A percentile compares a stretch with the other conserved stretches of the same genome.
phyloP scores from a whole-genome alignment of 441 rosid genomes.

The Eruca vesicaria region DNA sequence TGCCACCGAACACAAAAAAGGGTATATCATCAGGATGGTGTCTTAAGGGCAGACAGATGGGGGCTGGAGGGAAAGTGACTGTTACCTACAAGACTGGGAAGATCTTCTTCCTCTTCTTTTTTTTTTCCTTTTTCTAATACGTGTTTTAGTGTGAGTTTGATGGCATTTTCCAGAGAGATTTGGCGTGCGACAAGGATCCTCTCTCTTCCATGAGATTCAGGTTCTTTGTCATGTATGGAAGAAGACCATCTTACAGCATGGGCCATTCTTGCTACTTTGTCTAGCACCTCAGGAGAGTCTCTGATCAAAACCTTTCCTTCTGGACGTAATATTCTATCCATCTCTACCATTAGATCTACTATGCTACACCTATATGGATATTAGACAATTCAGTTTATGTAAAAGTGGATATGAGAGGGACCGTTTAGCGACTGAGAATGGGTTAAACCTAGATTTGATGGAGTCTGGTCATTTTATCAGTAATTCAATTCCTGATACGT shows the following conservation, averaged over 20 bases:
- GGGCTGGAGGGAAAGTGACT: conserved; percentile 23
- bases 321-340: conserved; percentile 91
- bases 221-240: conserved; percentile 70
- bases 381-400: conserved; percentile 8
- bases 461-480: conserved; percentile 54
- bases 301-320: conserved; percentile 79
- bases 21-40: conserved; percentile 19
- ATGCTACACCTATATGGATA: conserved; percentile 71
- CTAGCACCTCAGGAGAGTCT: conserved; percentile 85
- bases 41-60: conserved; percentile 20
- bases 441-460: conserved; percentile 61
- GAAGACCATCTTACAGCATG: conserved; percentile 74
- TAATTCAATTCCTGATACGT: conserved; percentile 71
- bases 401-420: conserved; percentile 7
- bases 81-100: conserved; percentile 45
- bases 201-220: conserved; percentile 76
- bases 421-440: neutral
- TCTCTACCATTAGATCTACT: conserved; percentile 89
- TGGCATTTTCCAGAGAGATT: conserved; percentile 63
- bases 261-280: conserved; percentile 61
- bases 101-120: conserved; percentile 1
- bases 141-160: conserved; percentile 46
- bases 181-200: conserved; percentile 76
- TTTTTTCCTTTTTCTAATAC: neutral
- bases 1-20: conserved; percentile 12